Conservation (phyloP, 768 basidiomycete genomes). For the Agrocybe praecox region DNA sequence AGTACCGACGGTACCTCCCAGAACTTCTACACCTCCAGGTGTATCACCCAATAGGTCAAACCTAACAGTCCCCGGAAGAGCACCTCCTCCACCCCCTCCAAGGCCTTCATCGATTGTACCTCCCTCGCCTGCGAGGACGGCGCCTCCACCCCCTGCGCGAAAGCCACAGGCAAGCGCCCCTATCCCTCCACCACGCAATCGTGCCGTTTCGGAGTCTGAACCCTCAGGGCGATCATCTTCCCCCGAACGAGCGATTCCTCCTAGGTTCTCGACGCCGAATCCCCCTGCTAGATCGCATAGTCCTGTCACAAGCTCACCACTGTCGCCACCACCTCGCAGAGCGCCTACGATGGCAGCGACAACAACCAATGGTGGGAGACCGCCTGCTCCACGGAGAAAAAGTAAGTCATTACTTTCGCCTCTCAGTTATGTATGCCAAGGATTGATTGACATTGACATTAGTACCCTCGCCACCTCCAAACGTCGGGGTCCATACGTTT, state of each 20-base stretch:
- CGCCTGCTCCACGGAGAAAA: conserved; percentile 45
- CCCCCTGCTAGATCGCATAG: conserved; percentile 16
- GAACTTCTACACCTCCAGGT: conserved; percentile 29
- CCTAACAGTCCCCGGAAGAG: conserved; percentile 24
- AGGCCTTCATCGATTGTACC: conserved; percentile 19
- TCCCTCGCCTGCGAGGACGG: conserved; percentile 28
- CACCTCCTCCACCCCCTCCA: conserved; percentile 27
- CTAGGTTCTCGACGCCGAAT: conserved; percentile 16
- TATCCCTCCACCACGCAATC: conserved; percentile 31
- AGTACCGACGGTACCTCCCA: conserved; percentile 34
- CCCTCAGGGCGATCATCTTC: conserved; percentile 12
- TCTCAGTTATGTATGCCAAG: conserved; percentile 4
- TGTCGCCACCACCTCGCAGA: conserved; percentile 24
- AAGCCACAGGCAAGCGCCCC: conserved; percentile 30
- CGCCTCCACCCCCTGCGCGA: conserved; percentile 44
- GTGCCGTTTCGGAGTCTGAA: conserved; percentile 24
- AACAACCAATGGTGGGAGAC: conserved; percentile 27
- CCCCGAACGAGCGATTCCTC: conserved; percentile 16
- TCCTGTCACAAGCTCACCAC: conserved; percentile 16
- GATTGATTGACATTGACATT: conserved; percentile 9
- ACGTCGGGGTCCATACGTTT: conserved; percentile 69
- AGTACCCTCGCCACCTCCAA: conserved; percentile 59
- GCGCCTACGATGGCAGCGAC: conserved; percentile 9
- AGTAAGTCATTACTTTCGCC: conserved; percentile 40
- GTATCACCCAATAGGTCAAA: conserved; percentile 26